phyloP scores from a whole-genome alignment of 2,329 filamentous ascomycete species.

The Dendrostoma leiphaemia region DNA sequence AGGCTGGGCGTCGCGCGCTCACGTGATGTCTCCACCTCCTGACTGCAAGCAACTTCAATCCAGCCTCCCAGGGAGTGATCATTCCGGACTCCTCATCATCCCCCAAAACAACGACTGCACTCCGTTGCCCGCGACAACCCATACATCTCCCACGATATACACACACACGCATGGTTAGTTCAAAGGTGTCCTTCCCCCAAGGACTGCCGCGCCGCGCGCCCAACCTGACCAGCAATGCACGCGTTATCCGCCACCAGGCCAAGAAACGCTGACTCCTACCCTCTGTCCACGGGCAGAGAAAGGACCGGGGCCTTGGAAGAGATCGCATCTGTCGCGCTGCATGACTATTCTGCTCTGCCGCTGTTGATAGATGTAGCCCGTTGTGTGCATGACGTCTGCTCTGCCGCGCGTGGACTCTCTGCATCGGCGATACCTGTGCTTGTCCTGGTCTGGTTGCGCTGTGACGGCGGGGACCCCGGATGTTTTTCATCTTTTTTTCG shows the following conservation, averaged over 20 bases:
- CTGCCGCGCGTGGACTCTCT: slow-evolving; percentile 2
- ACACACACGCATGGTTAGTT: slow-evolving; percentile 17
- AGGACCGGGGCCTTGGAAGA: slow-evolving; percentile 18
- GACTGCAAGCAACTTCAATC: background rate
- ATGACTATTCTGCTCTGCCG: slow-evolving; percentile 18
- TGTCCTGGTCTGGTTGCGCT: slow-evolving; percentile 12
- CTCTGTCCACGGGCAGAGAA: slow-evolving; percentile 11
- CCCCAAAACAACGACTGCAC: too few relatives aligned
- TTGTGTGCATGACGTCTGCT: slow-evolving; percentile 7
- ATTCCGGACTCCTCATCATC: too few relatives aligned
- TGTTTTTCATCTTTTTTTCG: too few relatives aligned
- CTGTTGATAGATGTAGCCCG: background rate
- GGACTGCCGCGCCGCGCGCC: slow-evolving; percentile 18
- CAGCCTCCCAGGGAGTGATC: too few relatives aligned
- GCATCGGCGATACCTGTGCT: slow-evolving; percentile 15
- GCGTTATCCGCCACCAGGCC: slow-evolving; percentile 15
- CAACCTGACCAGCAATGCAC: slow-evolving; percentile 9
- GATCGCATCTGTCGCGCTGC: slow-evolving; percentile 1
- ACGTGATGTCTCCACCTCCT: background rate
- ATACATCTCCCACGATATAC: background rate
- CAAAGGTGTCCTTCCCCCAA: slow-evolving; percentile 19
- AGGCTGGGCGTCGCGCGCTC: background rate
- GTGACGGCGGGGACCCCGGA: slow-evolving; percentile 15
- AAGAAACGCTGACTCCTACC: slow-evolving; percentile 10
- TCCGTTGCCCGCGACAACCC: background rate